phyloP scores from a whole-genome alignment of 768 basidiomycete genomes.

The Boletus pseudopeckii region DNA sequence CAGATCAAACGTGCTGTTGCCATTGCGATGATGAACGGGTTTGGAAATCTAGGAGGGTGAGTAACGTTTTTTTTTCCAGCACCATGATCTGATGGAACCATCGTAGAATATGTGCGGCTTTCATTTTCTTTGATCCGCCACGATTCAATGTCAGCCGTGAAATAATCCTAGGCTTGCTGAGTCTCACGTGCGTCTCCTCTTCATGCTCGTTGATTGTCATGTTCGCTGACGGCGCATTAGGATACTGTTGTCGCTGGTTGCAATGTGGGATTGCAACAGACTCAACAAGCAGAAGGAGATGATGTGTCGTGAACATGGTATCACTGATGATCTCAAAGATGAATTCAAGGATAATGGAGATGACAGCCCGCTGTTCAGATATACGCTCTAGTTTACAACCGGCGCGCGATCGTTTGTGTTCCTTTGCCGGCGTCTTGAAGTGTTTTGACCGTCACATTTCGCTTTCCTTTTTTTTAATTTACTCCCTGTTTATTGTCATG shows the following conservation, averaged over 20 bases:
- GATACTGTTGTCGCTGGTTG: conserved; percentile 34
- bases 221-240: conserved; percentile 32
- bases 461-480: background rate
- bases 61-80: conserved; percentile 17
- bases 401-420: background rate
- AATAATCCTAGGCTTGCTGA: conserved; percentile 26
- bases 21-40: conserved; percentile 48
- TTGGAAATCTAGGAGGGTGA: conserved; percentile 56
- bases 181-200: conserved; percentile 14
- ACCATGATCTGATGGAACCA: background rate
- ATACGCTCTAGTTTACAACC: conserved; percentile 12
- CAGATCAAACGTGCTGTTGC: conserved; percentile 48
- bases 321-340: conserved; percentile 35
- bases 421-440: background rate
- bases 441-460: background rate
- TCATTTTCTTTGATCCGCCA: conserved; percentile 39
- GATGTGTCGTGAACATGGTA: conserved; percentile 40
- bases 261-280: conserved; percentile 45
- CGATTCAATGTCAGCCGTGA: conserved; percentile 35
- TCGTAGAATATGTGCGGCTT: conserved; percentile 38
- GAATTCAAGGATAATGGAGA: conserved; percentile 48
- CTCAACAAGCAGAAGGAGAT: conserved; percentile 47
- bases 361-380: conserved; percentile 54
- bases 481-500: background rate
- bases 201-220: conserved; percentile 12